Percentiles rank a stretch among this genome's conserved stretches.
Conservation (phyloP, 106 monocot species). For the Acorus calamus region DNA sequence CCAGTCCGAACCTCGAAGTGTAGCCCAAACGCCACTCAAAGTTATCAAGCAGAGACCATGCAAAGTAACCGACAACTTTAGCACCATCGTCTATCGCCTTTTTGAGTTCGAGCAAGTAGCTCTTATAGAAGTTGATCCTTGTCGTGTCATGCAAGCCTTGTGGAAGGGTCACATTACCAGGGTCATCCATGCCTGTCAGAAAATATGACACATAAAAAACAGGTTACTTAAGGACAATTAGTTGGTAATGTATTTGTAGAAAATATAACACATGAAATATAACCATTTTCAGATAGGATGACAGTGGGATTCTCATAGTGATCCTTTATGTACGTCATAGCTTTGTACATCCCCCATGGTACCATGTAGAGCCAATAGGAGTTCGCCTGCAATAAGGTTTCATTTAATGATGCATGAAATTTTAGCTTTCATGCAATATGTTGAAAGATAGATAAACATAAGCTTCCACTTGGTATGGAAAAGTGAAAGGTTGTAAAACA, state of each 20-base stretch:
- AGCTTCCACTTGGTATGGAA: no score
- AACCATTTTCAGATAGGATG: constrained; percentile 82
- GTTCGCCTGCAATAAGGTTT: constrained; percentile 43
- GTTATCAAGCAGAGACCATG: constrained; percentile 78
- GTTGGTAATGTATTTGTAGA: no score
- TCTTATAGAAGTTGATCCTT: constrained; percentile 51
- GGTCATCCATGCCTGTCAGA: constrained; percentile 66
- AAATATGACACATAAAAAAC: background rate
- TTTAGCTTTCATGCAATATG: background rate
- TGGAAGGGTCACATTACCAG: constrained; percentile 50
- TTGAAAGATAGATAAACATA: no score
- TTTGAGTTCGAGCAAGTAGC: constrained; percentile 60
- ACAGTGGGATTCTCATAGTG: constrained; percentile 66
- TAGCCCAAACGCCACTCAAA: constrained; percentile 71
- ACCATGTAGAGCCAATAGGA: constrained; percentile 94
- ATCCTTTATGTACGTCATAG: constrained; percentile 73
- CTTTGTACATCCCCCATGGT: constrained; percentile 95
- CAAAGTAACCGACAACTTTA: constrained; percentile 63
- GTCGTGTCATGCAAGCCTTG: constrained; percentile 39
- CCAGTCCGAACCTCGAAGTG: constrained; percentile 58
- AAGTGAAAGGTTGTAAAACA: no score
- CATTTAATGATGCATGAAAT: background rate
- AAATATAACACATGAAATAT: no score
- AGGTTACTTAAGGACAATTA: background rate
- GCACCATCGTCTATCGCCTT: constrained; percentile 68